Evolutionary conservation across 495 filamentous ascomycete species (phyloP).

Genomic region (Xylaria flabelliformis): DNA sequence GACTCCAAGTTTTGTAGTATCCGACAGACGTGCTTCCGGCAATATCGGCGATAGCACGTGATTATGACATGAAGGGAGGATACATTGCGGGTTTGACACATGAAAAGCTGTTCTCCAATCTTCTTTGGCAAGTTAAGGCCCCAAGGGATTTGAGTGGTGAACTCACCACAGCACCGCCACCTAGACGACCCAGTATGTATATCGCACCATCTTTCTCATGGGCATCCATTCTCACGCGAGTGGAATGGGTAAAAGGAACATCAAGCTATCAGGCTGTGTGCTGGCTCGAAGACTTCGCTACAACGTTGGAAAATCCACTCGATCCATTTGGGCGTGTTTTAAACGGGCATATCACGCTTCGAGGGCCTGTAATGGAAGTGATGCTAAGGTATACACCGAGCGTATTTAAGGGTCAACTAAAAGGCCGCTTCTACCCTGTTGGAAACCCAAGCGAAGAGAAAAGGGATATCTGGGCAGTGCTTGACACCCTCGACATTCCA

Average conservation of each 20-base stretch:
- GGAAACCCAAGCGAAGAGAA: background rate
- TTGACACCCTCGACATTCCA: background rate
- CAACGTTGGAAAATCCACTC: background rate
- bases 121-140: background rate
- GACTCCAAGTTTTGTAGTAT: background rate
- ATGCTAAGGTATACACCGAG: background rate
- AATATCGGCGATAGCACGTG: background rate
- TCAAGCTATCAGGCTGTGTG: background rate
- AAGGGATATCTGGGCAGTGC: background rate
- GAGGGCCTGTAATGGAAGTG: background rate
- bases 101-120: background rate
- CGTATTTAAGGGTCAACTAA: background rate
- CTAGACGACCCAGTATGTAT: background rate
- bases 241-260: background rate
- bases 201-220: background rate
- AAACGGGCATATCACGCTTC: background rate
- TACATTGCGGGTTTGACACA: background rate
- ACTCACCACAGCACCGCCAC: background rate
- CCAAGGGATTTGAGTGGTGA: background rate
- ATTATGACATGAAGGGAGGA: background rate
- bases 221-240: background rate
- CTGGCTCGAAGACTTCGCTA: background rate
- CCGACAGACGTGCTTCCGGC: background rate
- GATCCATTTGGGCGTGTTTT: constrained; percentile 9
- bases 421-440: background rate